Conservation (phyloP, 345 rosid genomes). For the Eucalyptus caleyi region DNA sequence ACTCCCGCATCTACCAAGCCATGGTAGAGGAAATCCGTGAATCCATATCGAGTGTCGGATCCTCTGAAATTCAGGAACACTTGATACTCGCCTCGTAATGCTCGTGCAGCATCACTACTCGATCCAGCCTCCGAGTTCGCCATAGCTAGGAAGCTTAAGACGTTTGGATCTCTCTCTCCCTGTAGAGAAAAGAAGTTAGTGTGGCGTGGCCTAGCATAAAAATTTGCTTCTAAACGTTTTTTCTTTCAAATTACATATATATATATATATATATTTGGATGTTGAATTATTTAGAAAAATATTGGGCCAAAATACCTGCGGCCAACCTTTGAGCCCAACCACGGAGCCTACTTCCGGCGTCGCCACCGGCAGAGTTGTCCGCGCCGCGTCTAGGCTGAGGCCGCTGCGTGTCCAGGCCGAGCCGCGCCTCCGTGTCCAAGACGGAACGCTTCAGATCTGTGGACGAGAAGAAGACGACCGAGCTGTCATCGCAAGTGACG, state of each 20-base stretch:
- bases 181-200: accelerated
- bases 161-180: not conserved
- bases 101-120: accelerated
- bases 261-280: too few relatives aligned
- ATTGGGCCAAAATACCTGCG: too few relatives aligned
- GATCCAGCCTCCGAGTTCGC: not conserved
- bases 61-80: not conserved
- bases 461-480: not conserved
- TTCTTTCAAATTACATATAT: too few relatives aligned
- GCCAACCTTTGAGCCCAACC: not conserved
- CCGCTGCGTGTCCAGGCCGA: not conserved
- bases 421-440: not conserved
- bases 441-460: not conserved
- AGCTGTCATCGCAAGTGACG: not conserved
- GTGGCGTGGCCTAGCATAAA: not conserved
- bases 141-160: accelerated
- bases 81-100: accelerated
- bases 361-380: not conserved
- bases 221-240: too few relatives aligned
- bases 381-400: not conserved
- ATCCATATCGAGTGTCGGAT: accelerated
- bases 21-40: not conserved
- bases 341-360: not conserved
- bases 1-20: too few relatives aligned
- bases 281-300: too few relatives aligned